A percentile compares a stretch with the other conserved stretches of the same genome.
These are phyloP conservation scores for Salvia rosmarinus DNA, from an alignment of 257 asterid species.

Conservation along the genomic window DNA sequence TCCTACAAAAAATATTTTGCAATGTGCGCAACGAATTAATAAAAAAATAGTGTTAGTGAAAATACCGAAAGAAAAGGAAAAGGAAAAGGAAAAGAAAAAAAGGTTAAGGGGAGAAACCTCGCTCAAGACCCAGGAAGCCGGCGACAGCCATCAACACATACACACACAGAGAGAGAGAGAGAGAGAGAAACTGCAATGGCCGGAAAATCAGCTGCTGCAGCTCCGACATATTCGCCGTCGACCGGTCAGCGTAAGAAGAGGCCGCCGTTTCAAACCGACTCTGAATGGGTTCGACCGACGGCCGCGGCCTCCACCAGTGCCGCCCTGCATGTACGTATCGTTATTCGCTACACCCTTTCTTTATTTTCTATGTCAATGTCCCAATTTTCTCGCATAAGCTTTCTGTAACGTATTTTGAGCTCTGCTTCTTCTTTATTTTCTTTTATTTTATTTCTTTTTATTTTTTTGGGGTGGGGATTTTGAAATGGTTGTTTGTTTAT, in stretches of 20 bases:
- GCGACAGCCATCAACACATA: not conserved
- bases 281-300: constrained; percentile 84
- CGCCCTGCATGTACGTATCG: constrained; percentile 83
- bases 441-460: too few relatives aligned
- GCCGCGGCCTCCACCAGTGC: constrained; percentile 83
- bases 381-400: constrained; percentile 11
- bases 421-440: not conserved
- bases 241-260: constrained; percentile 50
- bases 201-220: constrained; percentile 60
- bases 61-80: too few relatives aligned
- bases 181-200: constrained; percentile 41
- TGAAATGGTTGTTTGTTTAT: constrained; percentile 5
- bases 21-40: too few relatives aligned
- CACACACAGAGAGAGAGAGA: not conserved
- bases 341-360: not conserved
- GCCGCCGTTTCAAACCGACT: constrained; percentile 41
- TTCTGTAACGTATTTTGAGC: not conserved
- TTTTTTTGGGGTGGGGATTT: not conserved
- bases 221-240: constrained; percentile 82
- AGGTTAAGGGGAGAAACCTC: constrained; percentile 18
- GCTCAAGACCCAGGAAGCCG: not conserved
- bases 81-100: too few relatives aligned
- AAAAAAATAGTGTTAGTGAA: too few relatives aligned
- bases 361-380: constrained; percentile 5
- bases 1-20: too few relatives aligned